phyloP scores from a whole-genome alignment of 2,329 filamentous ascomycete genomes.

The Acrodontium crateriforme region DNA sequence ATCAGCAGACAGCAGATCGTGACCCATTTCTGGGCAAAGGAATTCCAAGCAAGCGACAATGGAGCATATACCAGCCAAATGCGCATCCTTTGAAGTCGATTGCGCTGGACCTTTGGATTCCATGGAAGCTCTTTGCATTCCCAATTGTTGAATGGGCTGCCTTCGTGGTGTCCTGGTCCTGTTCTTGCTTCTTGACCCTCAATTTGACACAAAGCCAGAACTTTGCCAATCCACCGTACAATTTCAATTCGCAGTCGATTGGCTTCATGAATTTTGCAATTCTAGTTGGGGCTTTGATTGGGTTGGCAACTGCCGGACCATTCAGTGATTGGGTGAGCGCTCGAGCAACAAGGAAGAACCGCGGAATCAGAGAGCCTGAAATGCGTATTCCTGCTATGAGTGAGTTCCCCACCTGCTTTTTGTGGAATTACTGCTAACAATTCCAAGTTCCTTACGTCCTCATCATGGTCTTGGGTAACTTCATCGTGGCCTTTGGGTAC shows the following conservation, averaged over 20 bases:
- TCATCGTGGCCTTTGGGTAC: conserved; percentile 34
- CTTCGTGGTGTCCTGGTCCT: conserved; percentile 48
- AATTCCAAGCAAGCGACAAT: conserved; percentile 41
- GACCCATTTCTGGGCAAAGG: conserved; percentile 45
- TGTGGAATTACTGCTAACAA: not conserved
- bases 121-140: conserved; percentile 48
- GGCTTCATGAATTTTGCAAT: conserved; percentile 46
- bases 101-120: conserved; percentile 43
- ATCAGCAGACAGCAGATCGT: conserved; percentile 27
- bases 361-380: conserved; percentile 43
- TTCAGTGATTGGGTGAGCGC: conserved; percentile 45
- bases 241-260: conserved; percentile 36
- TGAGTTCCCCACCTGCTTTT: conserved; percentile 4
- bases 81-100: conserved; percentile 34
- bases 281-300: conserved; percentile 40
- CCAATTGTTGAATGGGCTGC: conserved; percentile 50
- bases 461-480: conserved; percentile 44
- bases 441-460: conserved; percentile 41
- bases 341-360: conserved; percentile 37
- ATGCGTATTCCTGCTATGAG: conserved; percentile 40
- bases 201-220: conserved; percentile 46
- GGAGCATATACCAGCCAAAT: conserved; percentile 38
- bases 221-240: conserved; percentile 43
- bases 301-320: conserved; percentile 41
- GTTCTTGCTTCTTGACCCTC: conserved; percentile 43